Evolutionary conservation across 768 basidiomycete species (phyloP).

Genomic region (Kwoniella europaea): DNA sequence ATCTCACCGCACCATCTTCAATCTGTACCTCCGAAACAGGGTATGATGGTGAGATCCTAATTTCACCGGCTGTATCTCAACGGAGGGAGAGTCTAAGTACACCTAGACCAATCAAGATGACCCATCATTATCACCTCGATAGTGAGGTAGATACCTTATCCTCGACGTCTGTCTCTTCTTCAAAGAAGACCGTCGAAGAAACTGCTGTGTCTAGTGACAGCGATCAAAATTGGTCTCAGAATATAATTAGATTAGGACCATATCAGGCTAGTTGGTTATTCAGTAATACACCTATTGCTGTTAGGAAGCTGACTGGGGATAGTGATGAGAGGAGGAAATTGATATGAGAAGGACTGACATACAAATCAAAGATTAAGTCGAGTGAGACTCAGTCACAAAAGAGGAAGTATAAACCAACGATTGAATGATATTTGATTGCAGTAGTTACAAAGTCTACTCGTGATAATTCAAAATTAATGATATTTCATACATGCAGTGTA

Average conservation of each 20-base stretch:
- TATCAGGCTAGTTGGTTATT: conserved; percentile 44
- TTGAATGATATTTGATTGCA: no score
- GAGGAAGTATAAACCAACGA: no score
- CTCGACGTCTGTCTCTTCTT: background rate
- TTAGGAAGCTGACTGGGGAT: conserved; percentile 7
- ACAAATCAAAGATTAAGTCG: background rate
- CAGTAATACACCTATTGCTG: conserved; percentile 43
- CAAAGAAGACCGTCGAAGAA: background rate
- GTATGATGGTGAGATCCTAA: background rate
- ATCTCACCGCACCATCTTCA: background rate
- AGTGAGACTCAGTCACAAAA: no score
- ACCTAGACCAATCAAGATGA: background rate
- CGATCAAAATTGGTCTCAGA: conserved; percentile 28
- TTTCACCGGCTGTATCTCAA: background rate
- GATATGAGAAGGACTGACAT: background rate
- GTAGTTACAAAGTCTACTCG: no score
- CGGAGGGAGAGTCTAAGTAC: background rate
- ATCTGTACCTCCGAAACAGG: background rate
- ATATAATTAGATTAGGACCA: conserved; percentile 38
- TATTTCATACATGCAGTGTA: background rate
- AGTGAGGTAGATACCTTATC: no score
- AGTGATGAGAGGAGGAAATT: background rate
- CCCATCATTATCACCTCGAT: background rate
- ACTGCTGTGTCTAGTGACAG: background rate
- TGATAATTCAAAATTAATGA: no score